phyloP scores from a whole-genome alignment of 371 early-diverging fungal species.

The Funneliformis caledonium region DNA sequence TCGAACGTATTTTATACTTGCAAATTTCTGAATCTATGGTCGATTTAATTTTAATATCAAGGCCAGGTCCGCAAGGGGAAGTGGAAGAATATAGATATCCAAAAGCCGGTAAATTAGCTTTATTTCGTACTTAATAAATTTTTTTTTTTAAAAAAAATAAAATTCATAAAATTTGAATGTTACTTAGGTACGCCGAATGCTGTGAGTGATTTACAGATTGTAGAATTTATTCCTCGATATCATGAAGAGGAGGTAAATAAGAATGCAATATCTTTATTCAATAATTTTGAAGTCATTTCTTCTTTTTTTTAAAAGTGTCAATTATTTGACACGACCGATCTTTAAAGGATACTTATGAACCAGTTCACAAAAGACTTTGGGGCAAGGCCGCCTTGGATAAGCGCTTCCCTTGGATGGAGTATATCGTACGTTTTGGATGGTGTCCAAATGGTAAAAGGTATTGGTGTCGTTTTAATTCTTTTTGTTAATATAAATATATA shows the following conservation, averaged over 20 bases:
- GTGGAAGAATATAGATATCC: slow-evolving; percentile 66
- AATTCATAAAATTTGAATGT: background rate
- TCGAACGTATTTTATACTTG: slow-evolving; percentile 63
- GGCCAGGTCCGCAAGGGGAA: slow-evolving; percentile 54
- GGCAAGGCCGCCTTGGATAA: slow-evolving; percentile 51
- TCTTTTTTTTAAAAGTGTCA: slow-evolving; percentile 15
- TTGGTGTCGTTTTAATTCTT: background rate
- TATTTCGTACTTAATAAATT: background rate
- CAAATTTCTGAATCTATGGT: slow-evolving; percentile 69
- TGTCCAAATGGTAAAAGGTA: slow-evolving; percentile 65
- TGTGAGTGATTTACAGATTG: slow-evolving; percentile 59
- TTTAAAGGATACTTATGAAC: slow-evolving; percentile 36
- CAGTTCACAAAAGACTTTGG: slow-evolving; percentile 59
- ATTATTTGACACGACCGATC: slow-evolving; percentile 3
- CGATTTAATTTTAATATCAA: slow-evolving; percentile 58
- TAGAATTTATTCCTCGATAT: slow-evolving; percentile 56
- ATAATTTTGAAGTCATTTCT: background rate
- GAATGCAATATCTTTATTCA: slow-evolving; percentile 13
- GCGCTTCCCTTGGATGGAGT: slow-evolving; percentile 77
- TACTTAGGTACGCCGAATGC: slow-evolving; percentile 59
- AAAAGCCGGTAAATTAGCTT: slow-evolving; percentile 52
- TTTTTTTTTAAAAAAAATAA: background rate
- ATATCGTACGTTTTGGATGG: slow-evolving; percentile 81
- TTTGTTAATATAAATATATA: too few relatives aligned
- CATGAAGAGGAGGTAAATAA: slow-evolving; percentile 44